A percentile compares a stretch with the other conserved stretches of the same genome.
These are phyloP conservation scores for Chalara sp. DNA, from an alignment of 2,329 filamentous ascomycete species.

Conservation along the genomic window DNA sequence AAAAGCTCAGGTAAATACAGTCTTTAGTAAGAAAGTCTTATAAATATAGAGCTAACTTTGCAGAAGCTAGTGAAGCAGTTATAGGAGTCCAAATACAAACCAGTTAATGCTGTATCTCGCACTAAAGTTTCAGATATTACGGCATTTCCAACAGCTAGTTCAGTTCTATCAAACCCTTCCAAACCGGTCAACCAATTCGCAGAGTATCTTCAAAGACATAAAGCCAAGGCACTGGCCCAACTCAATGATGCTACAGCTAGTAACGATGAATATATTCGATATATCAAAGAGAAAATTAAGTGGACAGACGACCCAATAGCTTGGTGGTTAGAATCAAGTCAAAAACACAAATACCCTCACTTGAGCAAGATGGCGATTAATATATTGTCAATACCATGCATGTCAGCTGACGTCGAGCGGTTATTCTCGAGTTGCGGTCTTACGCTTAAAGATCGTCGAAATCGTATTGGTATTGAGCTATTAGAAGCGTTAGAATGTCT, in stretches of 20 bases:
- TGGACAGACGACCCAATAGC: neutral
- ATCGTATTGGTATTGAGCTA: neutral
- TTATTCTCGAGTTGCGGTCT: neutral
- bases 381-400: neutral
- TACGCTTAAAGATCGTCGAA: neutral
- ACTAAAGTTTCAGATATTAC: neutral
- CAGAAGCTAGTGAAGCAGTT: neutral
- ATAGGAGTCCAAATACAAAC: neutral
- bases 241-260: neutral
- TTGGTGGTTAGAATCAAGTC: neutral
- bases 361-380: neutral
- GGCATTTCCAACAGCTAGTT: neutral
- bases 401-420: neutral
- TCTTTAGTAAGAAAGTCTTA: too few relatives aligned
- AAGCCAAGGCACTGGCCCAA: neutral
- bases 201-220: neutral
- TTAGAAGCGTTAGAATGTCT: neutral
- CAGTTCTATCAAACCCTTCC: neutral
- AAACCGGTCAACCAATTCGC: neutral
- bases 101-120: neutral
- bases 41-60: neutral
- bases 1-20: too few relatives aligned
- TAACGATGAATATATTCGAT: neutral
- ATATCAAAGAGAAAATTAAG: neutral
- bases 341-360: neutral